A percentile compares a stretch with the other conserved stretches of the same genome.
Conservation (phyloP, 2,329 filamentous ascomycete species). For the Chaetomium sp. region DNA sequence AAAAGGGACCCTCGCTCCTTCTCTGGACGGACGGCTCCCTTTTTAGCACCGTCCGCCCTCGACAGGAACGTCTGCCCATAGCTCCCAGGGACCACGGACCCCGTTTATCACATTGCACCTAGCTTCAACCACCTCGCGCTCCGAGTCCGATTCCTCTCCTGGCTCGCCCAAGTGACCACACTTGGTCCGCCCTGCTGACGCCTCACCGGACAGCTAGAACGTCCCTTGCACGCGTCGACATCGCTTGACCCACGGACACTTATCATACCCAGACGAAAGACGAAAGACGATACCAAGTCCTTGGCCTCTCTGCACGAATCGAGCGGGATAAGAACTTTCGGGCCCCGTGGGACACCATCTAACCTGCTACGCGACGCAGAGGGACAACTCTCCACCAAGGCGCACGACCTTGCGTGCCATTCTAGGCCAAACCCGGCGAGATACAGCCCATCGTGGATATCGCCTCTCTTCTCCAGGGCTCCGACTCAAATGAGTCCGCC, state of each 20-base stretch:
- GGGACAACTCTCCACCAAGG: background rate
- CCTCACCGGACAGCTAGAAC: background rate
- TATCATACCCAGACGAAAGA: background rate
- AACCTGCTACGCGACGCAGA: background rate
- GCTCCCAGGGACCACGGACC: conserved; percentile 12
- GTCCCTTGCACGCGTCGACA: background rate
- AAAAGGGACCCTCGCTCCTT: conserved; percentile 40
- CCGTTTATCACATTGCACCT: conserved; percentile 7
- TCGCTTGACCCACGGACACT: background rate
- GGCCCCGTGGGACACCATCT: background rate
- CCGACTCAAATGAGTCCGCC: conserved; percentile 72
- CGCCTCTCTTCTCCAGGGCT: conserved; percentile 79
- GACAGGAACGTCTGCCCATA: conserved; percentile 9
- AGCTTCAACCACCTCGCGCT: conserved; percentile 25
- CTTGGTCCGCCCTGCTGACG: background rate
- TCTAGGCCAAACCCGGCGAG: conserved; percentile 35
- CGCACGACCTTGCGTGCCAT: conserved; percentile 15
- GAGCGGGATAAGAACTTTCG: background rate
- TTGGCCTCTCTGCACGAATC: background rate
- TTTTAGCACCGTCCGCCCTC: conserved; percentile 35
- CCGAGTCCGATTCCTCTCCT: background rate
- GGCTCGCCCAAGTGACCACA: background rate
- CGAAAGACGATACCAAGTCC: background rate
- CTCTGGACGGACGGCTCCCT: conserved; percentile 36
- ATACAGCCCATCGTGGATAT: conserved; percentile 86